Percentiles rank a stretch among this genome's conserved stretches.
phyloP scores from a whole-genome alignment of 2,329 filamentous ascomycete genomes.

The Ophiostoma pallidulum region DNA sequence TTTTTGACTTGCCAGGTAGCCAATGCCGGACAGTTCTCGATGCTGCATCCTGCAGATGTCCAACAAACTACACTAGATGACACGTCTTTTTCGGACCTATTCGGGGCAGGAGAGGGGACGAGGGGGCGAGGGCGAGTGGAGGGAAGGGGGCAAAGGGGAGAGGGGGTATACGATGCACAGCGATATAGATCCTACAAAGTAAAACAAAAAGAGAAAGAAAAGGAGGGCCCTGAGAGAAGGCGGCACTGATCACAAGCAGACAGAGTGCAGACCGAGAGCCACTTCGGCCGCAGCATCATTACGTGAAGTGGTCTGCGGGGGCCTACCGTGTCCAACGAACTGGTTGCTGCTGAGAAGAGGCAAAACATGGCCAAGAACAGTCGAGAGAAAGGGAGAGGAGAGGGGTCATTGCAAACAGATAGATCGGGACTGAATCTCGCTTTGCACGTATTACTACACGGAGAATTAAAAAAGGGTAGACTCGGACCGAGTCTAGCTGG shows the following conservation, averaged over 20 bases:
- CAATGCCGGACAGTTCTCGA: background rate
- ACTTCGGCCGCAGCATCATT: too few species aligned
- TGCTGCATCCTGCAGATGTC: background rate
- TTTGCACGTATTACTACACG: background rate
- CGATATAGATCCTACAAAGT: too few species aligned
- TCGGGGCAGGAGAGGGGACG: background rate
- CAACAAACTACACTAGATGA: constrained; percentile 1
- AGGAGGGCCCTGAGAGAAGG: too few species aligned
- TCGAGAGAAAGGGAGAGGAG: background rate
- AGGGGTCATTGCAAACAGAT: background rate
- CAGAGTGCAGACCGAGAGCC: too few species aligned
- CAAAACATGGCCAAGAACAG: constrained; percentile 14
- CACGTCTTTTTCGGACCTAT: constrained; percentile 4
- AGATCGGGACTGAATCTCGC: background rate
- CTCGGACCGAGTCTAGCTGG: background rate
- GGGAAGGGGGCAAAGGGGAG: too few species aligned
- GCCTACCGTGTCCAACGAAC: constrained; percentile 1
- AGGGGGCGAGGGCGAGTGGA: too few species aligned
- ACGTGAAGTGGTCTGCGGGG: background rate
- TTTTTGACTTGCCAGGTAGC: background rate
- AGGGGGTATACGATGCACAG: too few species aligned
- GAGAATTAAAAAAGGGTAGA: constrained; percentile 1
- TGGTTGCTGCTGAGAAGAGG: background rate
- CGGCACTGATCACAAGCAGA: too few species aligned
- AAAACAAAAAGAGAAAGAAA: too few species aligned